Base-by-base conservation (phyloP, 495 filamentous ascomycete species). In the Trichoderma reesei region DNA sequence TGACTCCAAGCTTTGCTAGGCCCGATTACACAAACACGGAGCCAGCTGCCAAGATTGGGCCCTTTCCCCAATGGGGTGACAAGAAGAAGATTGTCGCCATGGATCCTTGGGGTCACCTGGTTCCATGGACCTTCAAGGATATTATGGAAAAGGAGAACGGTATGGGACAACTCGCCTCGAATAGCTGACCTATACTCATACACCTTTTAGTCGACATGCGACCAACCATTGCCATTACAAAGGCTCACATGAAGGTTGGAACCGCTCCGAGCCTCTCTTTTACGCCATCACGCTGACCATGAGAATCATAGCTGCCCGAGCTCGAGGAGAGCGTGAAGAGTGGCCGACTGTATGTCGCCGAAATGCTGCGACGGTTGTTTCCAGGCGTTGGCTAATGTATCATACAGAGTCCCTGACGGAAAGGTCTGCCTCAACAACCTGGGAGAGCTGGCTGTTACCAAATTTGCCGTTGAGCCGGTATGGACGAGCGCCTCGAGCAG, bases 1-100 rank as follows among this genome's bases (percentile, higher is more conserved):
- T 44, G 31, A 33, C 39, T 1, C 37, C 11, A 8, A 14, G 51
- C 31, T 5, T 1, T 7, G 3, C 33, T 51, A 81, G 76, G 64
- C 91, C 94, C 14, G 92, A 97, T 72, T 92, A 96, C 75, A 93
- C 90, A 66, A 96, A 98, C 77, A 95, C 89, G 14, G 88, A 97
- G 70, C 94, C 94, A 11, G 92, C 91, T 3, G 91, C 85, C 62
- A 84, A 88, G 63, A 89, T 98, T 71, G 90, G 91, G 0, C 90
- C 88, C 41, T 96, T 96, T 71, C 84, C 90, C 20, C 85, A 92
- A 73, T 98, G 94, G 94, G 81, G 79, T 31, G 91, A 97, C 72
- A 84, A 86, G 72, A 93, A 90, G 70, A 97, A 96, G 80, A 97
- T 98, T 65, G 94, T 98, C 33, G 89, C 94, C 36, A 96, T 98